A percentile compares a stretch with the other conserved stretches of the same genome.
Conservation (phyloP, 306 rosid species). For the Morella rubra region DNA sequence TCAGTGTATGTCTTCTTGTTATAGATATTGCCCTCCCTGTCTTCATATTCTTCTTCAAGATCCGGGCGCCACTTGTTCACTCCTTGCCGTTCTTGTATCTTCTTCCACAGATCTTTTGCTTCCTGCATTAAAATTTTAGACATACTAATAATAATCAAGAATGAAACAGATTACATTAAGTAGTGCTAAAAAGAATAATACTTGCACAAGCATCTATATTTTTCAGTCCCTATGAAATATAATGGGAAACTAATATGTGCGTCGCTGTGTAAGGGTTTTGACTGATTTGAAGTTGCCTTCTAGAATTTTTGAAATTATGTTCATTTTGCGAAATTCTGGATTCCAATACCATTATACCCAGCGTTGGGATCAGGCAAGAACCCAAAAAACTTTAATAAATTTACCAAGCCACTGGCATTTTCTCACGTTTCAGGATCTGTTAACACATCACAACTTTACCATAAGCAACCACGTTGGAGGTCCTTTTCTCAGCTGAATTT, state of each 20-base stretch:
- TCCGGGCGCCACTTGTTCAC: slow-evolving; percentile 98
- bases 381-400: neutral
- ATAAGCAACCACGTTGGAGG: neutral
- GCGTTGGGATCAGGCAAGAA: neutral
- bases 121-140: slow-evolving; percentile 56
- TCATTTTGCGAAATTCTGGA: neutral
- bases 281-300: neutral
- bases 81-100: slow-evolving; percentile 87
- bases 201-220: neutral
- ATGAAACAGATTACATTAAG: neutral
- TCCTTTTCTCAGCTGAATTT: slow-evolving; percentile 5
- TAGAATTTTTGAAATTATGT: too few relatives aligned
- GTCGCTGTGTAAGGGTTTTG: neutral
- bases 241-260: neutral
- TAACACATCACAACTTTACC: neutral
- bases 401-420: neutral
- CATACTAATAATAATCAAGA: slow-evolving; percentile 4
- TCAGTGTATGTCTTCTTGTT: slow-evolving; percentile 95
- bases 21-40: slow-evolving; percentile 95
- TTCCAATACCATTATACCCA: too few relatives aligned
- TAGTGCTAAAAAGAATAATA: neutral
- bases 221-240: neutral
- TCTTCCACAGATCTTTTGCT: slow-evolving; percentile 94
- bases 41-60: slow-evolving; percentile 98
- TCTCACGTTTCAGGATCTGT: neutral